Conservation (phyloP, 2,329 filamentous ascomycete genomes). For the Colletotrichum melonis region DNA sequence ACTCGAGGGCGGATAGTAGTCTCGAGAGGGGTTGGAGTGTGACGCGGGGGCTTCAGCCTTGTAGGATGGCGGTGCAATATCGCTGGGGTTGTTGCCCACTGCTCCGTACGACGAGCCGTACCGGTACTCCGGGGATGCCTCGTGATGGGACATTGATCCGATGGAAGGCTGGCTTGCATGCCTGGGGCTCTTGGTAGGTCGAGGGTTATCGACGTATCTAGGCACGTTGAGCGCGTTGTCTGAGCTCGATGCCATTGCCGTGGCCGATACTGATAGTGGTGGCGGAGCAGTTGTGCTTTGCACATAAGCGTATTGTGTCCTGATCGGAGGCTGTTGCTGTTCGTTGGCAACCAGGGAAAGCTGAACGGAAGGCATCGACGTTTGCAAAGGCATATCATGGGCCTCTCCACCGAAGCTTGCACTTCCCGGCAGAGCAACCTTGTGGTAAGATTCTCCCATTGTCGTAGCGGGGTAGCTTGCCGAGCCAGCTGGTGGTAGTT, state of each 20-base stretch:
- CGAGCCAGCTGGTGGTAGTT: conserved; percentile 59
- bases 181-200: conserved; percentile 67
- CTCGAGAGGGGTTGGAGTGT: conserved; percentile 49
- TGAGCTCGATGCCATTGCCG: conserved; percentile 44
- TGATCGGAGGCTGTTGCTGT: conserved; percentile 58
- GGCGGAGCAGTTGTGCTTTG: conserved; percentile 62
- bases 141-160: conserved; percentile 60
- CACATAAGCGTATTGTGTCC: conserved; percentile 67
- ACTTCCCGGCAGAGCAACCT: conserved; percentile 61
- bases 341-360: conserved; percentile 62
- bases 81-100: conserved; percentile 46
- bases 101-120: conserved; percentile 61
- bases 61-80: conserved; percentile 46
- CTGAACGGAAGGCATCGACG: conserved; percentile 65
- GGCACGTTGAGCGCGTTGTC: conserved; percentile 64
- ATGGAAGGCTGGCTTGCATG: conserved; percentile 66
- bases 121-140: conserved; percentile 65
- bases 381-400: conserved; percentile 64
- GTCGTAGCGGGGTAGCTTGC: conserved; percentile 62
- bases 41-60: conserved; percentile 44
- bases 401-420: conserved; percentile 61
- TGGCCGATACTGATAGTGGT: conserved; percentile 58
- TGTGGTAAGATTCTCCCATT: conserved; percentile 65
- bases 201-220: conserved; percentile 67
- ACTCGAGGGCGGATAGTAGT: conserved; percentile 64